A percentile compares a stretch with the other conserved stretches of the same genome.
These are phyloP conservation scores for Pleurotus eryngii DNA, from an alignment of 768 basidiomycete species.

Conservation along the genomic window DNA sequence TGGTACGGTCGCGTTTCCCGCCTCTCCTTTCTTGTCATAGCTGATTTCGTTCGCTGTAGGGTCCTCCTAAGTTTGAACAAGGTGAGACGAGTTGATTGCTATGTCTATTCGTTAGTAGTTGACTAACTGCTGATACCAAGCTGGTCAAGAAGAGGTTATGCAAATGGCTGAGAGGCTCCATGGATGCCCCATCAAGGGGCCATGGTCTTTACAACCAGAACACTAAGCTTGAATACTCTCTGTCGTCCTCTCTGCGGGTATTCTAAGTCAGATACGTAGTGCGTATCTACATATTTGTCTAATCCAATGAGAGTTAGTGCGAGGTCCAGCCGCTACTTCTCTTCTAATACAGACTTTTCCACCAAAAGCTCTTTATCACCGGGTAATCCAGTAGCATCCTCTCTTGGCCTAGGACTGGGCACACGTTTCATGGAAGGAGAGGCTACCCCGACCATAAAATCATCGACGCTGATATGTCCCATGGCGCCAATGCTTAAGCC, in stretches of 20 bases:
- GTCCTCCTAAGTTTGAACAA: conserved; percentile 33
- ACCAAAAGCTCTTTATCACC: too few relatives aligned
- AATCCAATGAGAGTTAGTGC: too few relatives aligned
- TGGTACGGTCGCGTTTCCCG: conserved; percentile 23
- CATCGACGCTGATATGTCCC: not conserved
- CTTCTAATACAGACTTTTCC: too few relatives aligned
- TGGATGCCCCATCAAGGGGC: conserved; percentile 38
- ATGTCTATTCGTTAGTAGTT: not conserved
- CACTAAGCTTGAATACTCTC: not conserved
- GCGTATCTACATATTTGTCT: too few relatives aligned
- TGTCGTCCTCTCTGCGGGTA: not conserved
- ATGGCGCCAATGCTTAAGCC: not conserved
- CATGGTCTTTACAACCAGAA: conserved; percentile 16
- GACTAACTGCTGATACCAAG: conserved; percentile 18
- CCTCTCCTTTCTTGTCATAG: not conserved
- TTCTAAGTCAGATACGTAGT: too few relatives aligned
- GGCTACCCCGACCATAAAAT: conserved; percentile 1
- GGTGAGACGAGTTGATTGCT: conserved; percentile 19
- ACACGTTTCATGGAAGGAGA: conserved; percentile 4
- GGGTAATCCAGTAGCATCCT: not conserved
- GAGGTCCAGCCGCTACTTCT: too few relatives aligned
- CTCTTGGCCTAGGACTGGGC: not conserved
- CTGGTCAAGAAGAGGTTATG: conserved; percentile 39
- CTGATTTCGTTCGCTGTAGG: conserved; percentile 19
- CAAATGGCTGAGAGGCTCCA: conserved; percentile 36